Base-by-base conservation (phyloP, 2,329 filamentous ascomycete species). In the Penicillium sp. region DNA sequence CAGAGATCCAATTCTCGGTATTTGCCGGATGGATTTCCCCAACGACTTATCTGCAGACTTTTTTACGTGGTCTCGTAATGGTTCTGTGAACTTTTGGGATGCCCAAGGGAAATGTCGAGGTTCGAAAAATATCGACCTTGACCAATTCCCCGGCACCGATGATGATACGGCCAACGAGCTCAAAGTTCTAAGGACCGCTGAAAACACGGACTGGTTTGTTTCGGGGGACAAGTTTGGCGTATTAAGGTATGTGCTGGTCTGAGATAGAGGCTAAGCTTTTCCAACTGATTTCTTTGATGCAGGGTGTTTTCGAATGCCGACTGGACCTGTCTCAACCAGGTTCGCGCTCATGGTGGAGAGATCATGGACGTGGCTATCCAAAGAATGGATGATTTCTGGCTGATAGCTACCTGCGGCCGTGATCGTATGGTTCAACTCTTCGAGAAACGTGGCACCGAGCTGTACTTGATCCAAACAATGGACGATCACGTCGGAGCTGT, bases 341-440 rank as follows among this genome's bases (percentile, higher is more conserved):
- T 87, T 39, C 94, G 95, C 69, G 94, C 92, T 27, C 94, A 99
- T 69, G 84, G 88, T 5, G 86, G 86, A 7, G 91, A 97, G 65
- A 89, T 96, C 58, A 90, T 90, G 36, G 89, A 88, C 63, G 87
- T 97, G 61, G 84, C 87, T 18, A 79, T 95, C 4, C 85, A 85
- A 64, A 84, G 90, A 62, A 79, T 80, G 41, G 78, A 81, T 1
- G 78, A 81, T 1, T 79, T 77, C 43, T 81, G 84, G 34, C 77
- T 96, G 42, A 79, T 97, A 62, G 93, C 90, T 16, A 91, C 87
- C 10, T 92, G 88, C 68, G 90, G 91, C 34, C 83, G 94, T 61
- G 94, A 99, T 73, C 87, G 94, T 47, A 96, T 89, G n/a, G 84
- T 93, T 1, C 94, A 99, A 70, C 77, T 99, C n/a, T 97, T 97